Conservation (phyloP, 108 stramenopile species). For the Skeletonema grethae region DNA sequence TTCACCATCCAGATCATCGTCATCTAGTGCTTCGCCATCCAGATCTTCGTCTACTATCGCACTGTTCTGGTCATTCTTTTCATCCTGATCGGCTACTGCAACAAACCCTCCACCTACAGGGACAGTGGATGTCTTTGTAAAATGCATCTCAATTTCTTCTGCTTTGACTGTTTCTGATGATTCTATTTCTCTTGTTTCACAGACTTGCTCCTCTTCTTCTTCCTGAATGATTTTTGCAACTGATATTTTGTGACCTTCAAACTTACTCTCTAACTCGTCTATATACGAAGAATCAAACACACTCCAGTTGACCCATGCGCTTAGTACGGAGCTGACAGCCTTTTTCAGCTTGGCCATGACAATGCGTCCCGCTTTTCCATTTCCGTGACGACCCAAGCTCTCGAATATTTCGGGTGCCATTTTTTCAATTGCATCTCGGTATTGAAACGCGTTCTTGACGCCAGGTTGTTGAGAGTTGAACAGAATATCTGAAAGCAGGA, state of each 20-base stretch:
- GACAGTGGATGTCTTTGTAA: conserved; percentile 18
- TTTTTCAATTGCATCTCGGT: conserved; percentile 76
- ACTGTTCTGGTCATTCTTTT: not conserved
- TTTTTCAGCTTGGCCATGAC: conserved; percentile 71
- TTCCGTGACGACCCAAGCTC: conserved; percentile 63
- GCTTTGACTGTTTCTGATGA: conserved; percentile 8
- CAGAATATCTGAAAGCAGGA: conserved; percentile 79
- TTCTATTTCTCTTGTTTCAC: not conserved
- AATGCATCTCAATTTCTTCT: not conserved
- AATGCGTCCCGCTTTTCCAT: conserved; percentile 63
- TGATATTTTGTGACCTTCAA: conserved; percentile 62
- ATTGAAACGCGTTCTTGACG: conserved; percentile 82
- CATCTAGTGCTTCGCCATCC: conserved; percentile 24
- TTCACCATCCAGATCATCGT: conserved; percentile 7
- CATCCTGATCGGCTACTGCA: conserved; percentile 11
- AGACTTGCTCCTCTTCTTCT: not conserved
- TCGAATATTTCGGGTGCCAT: conserved; percentile 86
- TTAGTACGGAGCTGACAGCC: conserved; percentile 69
- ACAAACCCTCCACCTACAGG: conserved; percentile 30
- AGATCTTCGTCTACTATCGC: not conserved
- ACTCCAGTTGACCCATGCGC: conserved; percentile 87
- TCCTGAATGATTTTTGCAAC: conserved; percentile 16
- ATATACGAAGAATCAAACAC: conserved; percentile 79
- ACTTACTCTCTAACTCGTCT: conserved; percentile 73
- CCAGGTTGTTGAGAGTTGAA: conserved; percentile 92